Percentiles rank a stretch among this genome's conserved stretches.
Conservation (phyloP, 2,329 filamentous ascomycete genomes). For the Beauveria sp. region DNA sequence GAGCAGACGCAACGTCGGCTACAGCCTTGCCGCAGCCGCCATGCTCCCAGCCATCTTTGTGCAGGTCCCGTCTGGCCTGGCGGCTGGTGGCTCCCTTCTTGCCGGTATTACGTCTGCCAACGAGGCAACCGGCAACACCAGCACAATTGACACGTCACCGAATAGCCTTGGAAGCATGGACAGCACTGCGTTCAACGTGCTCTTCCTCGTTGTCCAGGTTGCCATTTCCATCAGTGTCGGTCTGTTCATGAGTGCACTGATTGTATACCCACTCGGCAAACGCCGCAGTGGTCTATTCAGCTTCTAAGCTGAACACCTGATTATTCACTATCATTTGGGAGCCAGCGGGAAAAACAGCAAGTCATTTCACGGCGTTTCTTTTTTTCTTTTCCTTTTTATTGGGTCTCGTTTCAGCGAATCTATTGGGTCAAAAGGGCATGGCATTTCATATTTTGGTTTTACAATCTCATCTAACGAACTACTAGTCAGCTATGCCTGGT, state of each 20-base stretch:
- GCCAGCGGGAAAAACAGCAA: not conserved
- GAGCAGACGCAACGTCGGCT: constrained; percentile 46
- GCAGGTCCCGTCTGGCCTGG: constrained; percentile 56
- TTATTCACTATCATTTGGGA: not conserved
- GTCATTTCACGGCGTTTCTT: not conserved
- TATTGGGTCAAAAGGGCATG: not conserved
- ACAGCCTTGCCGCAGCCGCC: constrained; percentile 74
- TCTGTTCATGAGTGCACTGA: constrained; percentile 46
- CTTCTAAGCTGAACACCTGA: constrained; percentile 28
- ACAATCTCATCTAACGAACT: no score
- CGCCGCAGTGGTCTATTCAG: constrained; percentile 49
- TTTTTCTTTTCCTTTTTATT: not conserved
- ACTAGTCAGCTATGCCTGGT: not conserved
- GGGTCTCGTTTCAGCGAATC: not conserved
- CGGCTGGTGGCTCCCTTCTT: constrained; percentile 50
- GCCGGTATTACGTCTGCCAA: constrained; percentile 51
- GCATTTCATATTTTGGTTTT: not conserved
- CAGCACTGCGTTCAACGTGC: constrained; percentile 43
- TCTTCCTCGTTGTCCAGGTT: constrained; percentile 52
- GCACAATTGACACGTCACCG: constrained; percentile 17
- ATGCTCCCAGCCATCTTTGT: constrained; percentile 84
- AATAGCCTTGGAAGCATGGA: constrained; percentile 26
- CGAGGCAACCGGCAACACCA: constrained; percentile 39
- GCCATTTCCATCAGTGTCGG: constrained; percentile 57
- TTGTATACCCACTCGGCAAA: constrained; percentile 51